phyloP scores from a whole-genome alignment of 2,329 filamentous ascomycete species.

The Byssoonygena ceratinophila region DNA sequence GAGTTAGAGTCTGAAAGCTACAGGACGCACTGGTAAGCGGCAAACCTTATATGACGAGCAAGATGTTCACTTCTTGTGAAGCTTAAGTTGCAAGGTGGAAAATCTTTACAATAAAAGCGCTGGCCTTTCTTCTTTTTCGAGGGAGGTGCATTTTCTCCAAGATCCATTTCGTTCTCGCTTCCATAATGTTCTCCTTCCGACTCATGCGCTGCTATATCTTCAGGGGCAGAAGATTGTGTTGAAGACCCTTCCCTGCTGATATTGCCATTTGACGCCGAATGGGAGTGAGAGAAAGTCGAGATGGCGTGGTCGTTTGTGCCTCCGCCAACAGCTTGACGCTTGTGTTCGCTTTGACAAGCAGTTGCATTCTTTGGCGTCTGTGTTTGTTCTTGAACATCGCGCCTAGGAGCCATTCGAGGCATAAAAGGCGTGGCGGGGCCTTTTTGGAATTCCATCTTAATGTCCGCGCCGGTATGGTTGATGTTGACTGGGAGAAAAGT shows the following conservation, averaged over 20 bases:
- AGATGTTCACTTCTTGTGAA: constrained; percentile 95
- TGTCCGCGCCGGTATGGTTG: constrained; percentile 34
- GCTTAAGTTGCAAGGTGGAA: constrained; percentile 83
- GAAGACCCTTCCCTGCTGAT: constrained; percentile 50
- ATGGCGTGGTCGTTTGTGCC: constrained; percentile 32
- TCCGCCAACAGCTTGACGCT: neutral
- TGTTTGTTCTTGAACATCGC: constrained; percentile 24
- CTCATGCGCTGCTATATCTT: constrained; percentile 8
- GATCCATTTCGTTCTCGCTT: constrained; percentile 41
- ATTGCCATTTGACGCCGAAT: constrained; percentile 36
- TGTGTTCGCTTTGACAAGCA: neutral
- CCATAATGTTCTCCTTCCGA: constrained; percentile 12
- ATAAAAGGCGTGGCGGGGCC: constrained; percentile 39
- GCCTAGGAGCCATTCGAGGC: constrained; percentile 38
- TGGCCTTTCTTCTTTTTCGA: constrained; percentile 95
- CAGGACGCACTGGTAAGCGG: neutral
- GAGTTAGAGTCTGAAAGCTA: neutral
- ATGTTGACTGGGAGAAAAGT: constrained; percentile 53
- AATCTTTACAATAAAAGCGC: constrained; percentile 91
- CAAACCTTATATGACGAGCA: constrained; percentile 80
- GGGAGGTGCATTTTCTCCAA: constrained; percentile 63
- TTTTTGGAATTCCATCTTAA: constrained; percentile 18
- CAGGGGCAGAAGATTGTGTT: constrained; percentile 44
- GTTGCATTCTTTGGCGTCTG: neutral
- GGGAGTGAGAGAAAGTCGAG: constrained; percentile 23